Evolutionary conservation across 345 rosid genomes (phyloP).

Genomic region (Rubroshorea leprosula): DNA sequence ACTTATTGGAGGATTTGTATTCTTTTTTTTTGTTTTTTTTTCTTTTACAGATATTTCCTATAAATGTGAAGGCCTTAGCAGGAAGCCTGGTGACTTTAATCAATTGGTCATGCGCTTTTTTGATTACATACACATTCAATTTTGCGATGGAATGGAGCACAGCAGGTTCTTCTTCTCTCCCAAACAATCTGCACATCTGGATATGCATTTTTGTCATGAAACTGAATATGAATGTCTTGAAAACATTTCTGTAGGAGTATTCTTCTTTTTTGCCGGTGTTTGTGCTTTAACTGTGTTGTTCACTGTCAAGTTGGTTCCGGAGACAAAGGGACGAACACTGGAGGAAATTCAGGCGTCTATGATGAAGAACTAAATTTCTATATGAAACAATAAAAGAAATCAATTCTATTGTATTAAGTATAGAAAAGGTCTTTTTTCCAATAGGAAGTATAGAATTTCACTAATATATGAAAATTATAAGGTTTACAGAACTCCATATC

Average conservation of each 20-base stretch:
- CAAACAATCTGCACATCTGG: no score
- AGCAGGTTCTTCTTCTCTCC: slow-evolving; percentile 16
- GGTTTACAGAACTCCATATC: no score
- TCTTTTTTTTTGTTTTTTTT: not conserved
- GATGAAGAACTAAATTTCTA: no score
- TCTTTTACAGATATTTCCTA: slow-evolving; percentile 26
- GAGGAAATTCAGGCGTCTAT: not conserved
- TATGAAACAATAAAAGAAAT: no score
- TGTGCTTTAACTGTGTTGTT: not conserved
- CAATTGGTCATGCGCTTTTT: slow-evolving; percentile 26
- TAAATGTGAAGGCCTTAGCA: slow-evolving; percentile 28
- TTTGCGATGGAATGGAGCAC: slow-evolving; percentile 35
- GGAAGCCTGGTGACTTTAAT: slow-evolving; percentile 27
- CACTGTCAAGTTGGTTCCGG: not conserved
- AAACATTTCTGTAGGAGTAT: not conserved
- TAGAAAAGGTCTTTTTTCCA: no score
- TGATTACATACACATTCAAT: slow-evolving; percentile 24
- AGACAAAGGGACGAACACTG: not conserved
- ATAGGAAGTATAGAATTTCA: no score
- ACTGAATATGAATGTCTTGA: not conserved
- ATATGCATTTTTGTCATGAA: no score
- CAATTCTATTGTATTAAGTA: no score
- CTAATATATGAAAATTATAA: no score
- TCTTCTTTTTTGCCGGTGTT: not conserved
- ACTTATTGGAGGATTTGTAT: no score